phyloP scores from a whole-genome alignment of 1,139 yeast species.

The Pneumocystis carinii region DNA sequence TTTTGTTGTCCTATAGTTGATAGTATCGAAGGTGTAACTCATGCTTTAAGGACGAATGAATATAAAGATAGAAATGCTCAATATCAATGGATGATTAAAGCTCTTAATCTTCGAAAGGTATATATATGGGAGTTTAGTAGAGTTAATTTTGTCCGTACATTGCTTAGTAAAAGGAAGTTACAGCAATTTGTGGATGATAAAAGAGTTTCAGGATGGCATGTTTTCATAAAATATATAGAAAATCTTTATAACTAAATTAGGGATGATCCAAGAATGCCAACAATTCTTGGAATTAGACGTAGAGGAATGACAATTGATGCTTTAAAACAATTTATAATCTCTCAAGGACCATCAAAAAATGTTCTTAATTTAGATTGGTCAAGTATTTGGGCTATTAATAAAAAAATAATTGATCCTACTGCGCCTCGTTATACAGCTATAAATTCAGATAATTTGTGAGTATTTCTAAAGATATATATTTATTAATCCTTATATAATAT shows the following conservation, averaged over 20 bases:
- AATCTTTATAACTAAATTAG: neutral
- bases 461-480: constrained; percentile 27
- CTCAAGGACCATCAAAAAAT: constrained; percentile 96
- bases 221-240: neutral
- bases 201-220: constrained; percentile 64
- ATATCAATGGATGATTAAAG: constrained; percentile 85
- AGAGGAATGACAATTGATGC: constrained; percentile 99
- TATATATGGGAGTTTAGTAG: constrained; percentile 96
- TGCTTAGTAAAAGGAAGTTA: constrained; percentile 86
- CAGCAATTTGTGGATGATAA: constrained; percentile 95
- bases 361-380: constrained; percentile 94
- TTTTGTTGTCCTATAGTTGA: constrained; percentile 97
- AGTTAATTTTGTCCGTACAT: constrained; percentile 86
- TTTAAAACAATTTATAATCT: constrained; percentile 72
- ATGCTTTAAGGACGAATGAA: constrained; percentile 91
- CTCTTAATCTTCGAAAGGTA: constrained; percentile 71
- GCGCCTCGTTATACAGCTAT: constrained; percentile 92
- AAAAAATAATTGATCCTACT: constrained; percentile 87
- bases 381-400: constrained; percentile 91
- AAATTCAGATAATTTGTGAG: constrained; percentile 43
- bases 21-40: constrained; percentile 89
- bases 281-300: constrained; percentile 82
- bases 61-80: constrained; percentile 97
- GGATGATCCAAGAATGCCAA: constrained; percentile 97
- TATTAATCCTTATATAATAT: neutral